phyloP scores from a whole-genome alignment of 192 early-diverging fungal genomes.

The Thamnidium elegans region DNA sequence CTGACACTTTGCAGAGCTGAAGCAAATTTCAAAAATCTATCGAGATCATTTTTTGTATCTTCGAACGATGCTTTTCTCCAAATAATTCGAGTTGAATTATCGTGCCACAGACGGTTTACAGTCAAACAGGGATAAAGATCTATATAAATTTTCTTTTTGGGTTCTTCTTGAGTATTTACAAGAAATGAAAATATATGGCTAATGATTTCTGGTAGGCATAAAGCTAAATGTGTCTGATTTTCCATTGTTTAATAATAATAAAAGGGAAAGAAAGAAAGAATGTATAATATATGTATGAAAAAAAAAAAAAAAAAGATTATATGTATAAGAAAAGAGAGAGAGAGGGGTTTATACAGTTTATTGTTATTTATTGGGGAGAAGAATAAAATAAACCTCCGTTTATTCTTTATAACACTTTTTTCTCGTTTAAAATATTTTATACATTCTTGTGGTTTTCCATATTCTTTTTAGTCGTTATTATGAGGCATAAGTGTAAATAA shows the following conservation, averaged over 20 bases:
- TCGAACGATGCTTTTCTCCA: constrained; percentile 37
- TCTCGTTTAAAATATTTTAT: too few relatives aligned
- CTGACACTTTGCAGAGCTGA: not conserved
- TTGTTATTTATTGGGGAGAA: constrained; percentile 1
- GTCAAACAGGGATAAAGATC: constrained; percentile 25
- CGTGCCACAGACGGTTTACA: constrained; percentile 36
- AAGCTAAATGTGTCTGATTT: not conserved
- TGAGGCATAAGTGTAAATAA: too few relatives aligned
- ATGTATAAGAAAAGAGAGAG: not conserved
- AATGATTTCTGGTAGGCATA: constrained; percentile 13
- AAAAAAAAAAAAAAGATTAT: constrained; percentile 10
- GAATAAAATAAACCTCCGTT: too few relatives aligned
- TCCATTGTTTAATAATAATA: not conserved
- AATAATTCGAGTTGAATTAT: constrained; percentile 21
- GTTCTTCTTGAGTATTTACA: constrained; percentile 1
- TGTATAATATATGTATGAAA: constrained; percentile 1
- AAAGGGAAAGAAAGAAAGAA: constrained; percentile 2
- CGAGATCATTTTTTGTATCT: constrained; percentile 20
- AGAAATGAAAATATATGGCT: constrained; percentile 14
- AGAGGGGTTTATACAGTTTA: constrained; percentile 7
- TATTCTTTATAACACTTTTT: too few relatives aligned
- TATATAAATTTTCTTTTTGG: not conserved
- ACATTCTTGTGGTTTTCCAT: too few relatives aligned
- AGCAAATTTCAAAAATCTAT: constrained; percentile 22
- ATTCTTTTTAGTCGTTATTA: too few relatives aligned